These are phyloP conservation scores for Trichophyton schoenleinii DNA, from an alignment of 2,329 filamentous ascomycete genomes.

Conservation along the genomic window DNA sequence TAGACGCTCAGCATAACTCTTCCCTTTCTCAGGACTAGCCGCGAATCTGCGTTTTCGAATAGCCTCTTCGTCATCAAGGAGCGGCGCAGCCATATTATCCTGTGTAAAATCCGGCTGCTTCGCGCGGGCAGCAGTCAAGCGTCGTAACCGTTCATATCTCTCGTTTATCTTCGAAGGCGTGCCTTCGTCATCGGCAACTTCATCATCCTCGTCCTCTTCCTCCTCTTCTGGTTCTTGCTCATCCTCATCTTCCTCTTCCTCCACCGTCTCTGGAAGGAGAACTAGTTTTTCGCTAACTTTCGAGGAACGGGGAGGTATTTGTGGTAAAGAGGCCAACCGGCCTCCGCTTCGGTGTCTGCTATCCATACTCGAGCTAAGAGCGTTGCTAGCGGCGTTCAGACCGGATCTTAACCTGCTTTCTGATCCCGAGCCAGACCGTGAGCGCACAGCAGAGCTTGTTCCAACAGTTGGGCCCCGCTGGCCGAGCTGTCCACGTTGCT, in stretches of 20 bases:
- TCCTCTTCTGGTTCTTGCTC: constrained; percentile 26
- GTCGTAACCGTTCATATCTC: constrained; percentile 24
- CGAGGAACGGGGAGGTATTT: constrained; percentile 72
- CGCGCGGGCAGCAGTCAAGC: constrained; percentile 22
- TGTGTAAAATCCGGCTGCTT: constrained; percentile 44
- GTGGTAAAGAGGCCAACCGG: constrained; percentile 42
- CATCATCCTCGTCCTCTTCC: constrained; percentile 14
- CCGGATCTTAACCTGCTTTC: neutral
- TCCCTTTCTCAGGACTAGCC: constrained; percentile 44
- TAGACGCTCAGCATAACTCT: constrained; percentile 86
- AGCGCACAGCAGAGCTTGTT: constrained; percentile 28
- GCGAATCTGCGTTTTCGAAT: constrained; percentile 41
- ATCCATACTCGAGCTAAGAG: constrained; percentile 6
- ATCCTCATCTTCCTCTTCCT: constrained; percentile 39
- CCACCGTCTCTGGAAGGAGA: constrained; percentile 67
- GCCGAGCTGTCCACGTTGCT: constrained; percentile 47
- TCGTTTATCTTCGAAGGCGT: constrained; percentile 13
- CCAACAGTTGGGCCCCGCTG: constrained; percentile 40
- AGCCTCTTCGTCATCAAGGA: constrained; percentile 47
- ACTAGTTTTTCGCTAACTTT: constrained; percentile 98
- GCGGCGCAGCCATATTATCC: constrained; percentile 40
- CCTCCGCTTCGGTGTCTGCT: constrained; percentile 15
- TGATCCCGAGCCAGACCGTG: neutral
- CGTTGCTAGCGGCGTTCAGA: neutral
- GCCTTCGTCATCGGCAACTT: constrained; percentile 15